Evolutionary conservation across 169 alveolate species (phyloP), one percentile per base, ranked within the genome.

Genomic region (Plasmodium chabaudi): DNA sequence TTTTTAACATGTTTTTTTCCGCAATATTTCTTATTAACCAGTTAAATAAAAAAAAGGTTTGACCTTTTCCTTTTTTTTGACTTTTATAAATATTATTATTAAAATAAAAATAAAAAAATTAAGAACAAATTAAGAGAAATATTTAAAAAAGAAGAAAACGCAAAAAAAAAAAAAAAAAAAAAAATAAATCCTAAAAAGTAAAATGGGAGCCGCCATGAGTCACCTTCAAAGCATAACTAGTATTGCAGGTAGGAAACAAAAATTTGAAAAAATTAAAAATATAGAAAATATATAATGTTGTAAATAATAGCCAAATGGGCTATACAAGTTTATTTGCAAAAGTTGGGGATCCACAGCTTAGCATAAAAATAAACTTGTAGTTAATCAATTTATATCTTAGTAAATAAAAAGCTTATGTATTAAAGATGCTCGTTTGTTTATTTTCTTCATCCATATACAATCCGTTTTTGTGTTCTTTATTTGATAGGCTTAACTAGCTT

Each of bases 201-300:
- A 77, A 47, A 77, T 77, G 89, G 89, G 89, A 64, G 21, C 65
- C 70, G 9, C 63, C 17, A 17, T 65, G 23, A 77, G 89, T 57
- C 59, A 77, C 42, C 47, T 77, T 25, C 55, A 49, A 65, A 63
- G 89, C 19, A 46, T 77, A 53, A 77, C 89, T 9, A 65, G 59
- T 46, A 15, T 77, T 13, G 79, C 89, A 64, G 89, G 89, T 77
- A 17, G 23, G 44, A 74, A 74, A 17, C 7, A 47, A 0, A 71
- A 9, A 56, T 57, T 3, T 57, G 13, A 51, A 51, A 51, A 51
- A 4, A 9, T 6, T 0, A 51, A 2, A 51, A 15, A 13, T 13
- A 21, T 6, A 21, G 59, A 51, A 51, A 13, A 15, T 12, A n/a
- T 49, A 15, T 49, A 0, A 4, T 21, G 25, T 21, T 21, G 25